A percentile compares a stretch with the other conserved stretches of the same genome.
These are phyloP conservation scores for Trichosanthes cucumerina DNA, from an alignment of 306 rosid genomes.

Conservation along the genomic window DNA sequence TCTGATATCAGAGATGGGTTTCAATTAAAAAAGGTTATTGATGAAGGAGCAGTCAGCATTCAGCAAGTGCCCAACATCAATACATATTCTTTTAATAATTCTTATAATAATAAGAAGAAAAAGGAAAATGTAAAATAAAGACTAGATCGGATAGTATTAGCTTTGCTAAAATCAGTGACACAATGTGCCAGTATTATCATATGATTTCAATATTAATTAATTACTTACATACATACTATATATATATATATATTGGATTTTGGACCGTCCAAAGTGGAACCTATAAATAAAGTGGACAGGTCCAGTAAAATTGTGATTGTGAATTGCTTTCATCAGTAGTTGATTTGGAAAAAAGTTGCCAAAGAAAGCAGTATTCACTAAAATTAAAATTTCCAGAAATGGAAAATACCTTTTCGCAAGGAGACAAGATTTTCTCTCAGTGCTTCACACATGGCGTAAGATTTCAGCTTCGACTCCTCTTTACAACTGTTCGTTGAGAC, in stretches of 20 bases:
- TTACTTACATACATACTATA: background rate
- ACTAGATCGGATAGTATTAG: background rate
- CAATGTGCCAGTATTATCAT: background rate
- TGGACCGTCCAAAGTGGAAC: constrained; percentile 1
- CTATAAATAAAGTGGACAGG: constrained; percentile 1
- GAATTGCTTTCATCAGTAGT: background rate
- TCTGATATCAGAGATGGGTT: too few relatives aligned
- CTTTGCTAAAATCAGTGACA: background rate
- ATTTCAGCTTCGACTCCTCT: background rate
- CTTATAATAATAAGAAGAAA: background rate
- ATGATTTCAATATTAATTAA: background rate
- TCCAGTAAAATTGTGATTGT: background rate
- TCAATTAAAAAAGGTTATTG: background rate
- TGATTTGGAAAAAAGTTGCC: background rate
- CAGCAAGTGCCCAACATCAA: background rate
- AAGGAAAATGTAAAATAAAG: background rate
- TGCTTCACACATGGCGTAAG: background rate
- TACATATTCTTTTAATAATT: background rate
- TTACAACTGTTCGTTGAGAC: background rate
- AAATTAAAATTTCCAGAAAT: background rate
- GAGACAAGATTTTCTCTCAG: background rate
- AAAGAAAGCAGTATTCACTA: background rate
- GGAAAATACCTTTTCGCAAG: background rate
- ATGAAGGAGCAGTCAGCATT: background rate
- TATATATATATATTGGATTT: background rate